These are phyloP conservation scores for Capsicum baccatum DNA, from an alignment of 257 asterid genomes.

Conservation along the genomic window DNA sequence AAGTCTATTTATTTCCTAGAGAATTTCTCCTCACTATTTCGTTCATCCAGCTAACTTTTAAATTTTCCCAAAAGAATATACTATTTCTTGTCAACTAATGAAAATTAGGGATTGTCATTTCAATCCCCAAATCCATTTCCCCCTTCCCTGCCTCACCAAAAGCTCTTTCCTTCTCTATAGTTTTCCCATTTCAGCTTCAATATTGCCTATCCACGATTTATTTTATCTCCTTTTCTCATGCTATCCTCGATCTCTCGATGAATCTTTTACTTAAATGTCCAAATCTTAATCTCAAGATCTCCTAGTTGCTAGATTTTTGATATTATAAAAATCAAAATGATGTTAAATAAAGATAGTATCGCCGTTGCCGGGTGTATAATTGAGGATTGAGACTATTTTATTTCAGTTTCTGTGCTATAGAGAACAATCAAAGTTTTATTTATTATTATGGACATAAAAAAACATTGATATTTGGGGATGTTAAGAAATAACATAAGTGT, in stretches of 20 bases:
- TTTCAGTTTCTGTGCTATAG: background rate
- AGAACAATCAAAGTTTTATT: background rate
- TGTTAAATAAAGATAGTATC: background rate
- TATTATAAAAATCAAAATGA: background rate
- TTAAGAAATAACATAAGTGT: background rate
- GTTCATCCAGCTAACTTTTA: background rate
- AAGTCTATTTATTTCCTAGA: background rate
- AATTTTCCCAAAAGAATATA: background rate
- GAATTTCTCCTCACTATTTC: background rate
- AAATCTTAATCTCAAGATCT: background rate
- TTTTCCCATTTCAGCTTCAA: background rate
- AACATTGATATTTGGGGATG: background rate
- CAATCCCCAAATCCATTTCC: background rate
- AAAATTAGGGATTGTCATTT: constrained; percentile 3
- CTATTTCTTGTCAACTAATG: background rate
- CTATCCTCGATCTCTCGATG: background rate
- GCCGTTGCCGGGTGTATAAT: background rate
- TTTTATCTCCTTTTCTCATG: background rate
- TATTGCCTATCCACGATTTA: background rate
- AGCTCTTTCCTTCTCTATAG: background rate
- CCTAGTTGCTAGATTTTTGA: background rate
- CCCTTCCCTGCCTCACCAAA: background rate
- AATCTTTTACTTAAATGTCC: background rate
- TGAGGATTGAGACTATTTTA: background rate
- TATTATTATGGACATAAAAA: background rate